phyloP scores from a whole-genome alignment of 768 basidiomycete genomes.

The Gautieria morchelliformis region DNA sequence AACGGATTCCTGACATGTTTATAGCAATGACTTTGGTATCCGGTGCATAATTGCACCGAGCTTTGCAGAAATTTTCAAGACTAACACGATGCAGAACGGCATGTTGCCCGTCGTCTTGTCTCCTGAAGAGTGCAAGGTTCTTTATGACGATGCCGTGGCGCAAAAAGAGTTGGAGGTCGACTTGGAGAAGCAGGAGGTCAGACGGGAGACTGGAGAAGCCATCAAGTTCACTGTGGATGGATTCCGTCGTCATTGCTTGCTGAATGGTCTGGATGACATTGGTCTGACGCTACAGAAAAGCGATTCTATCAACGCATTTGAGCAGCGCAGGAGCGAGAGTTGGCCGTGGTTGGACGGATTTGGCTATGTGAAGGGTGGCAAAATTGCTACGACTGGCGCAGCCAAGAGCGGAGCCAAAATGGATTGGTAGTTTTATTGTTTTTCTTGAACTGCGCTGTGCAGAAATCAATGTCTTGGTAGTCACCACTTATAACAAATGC shows the following conservation, averaged over 20 bases:
- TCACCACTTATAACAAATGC: no score
- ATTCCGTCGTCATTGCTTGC: constrained; percentile 86
- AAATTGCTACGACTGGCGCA: constrained; percentile 42
- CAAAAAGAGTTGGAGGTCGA: constrained; percentile 76
- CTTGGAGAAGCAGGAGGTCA: constrained; percentile 71
- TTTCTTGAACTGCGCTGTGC: no score
- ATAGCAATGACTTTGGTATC: constrained; percentile 83
- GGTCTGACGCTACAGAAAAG: constrained; percentile 84
- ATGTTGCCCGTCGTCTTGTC: constrained; percentile 74
- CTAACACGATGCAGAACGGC: constrained; percentile 88
- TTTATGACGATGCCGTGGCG: constrained; percentile 69
- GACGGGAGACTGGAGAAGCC: constrained; percentile 42
- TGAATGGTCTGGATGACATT: constrained; percentile 96
- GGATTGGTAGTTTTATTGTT: constrained; percentile 49
- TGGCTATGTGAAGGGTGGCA: constrained; percentile 67
- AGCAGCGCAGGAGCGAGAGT: constrained; percentile 58
- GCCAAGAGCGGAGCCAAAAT: constrained; percentile 35
- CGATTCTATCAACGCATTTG: constrained; percentile 66
- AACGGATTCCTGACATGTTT: background rate
- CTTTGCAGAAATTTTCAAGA: constrained; percentile 87
- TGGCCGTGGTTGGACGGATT: constrained; percentile 99
- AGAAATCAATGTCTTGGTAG: no score
- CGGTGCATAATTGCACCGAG: constrained; percentile 80
- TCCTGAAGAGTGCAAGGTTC: constrained; percentile 57
- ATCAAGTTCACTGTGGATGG: constrained; percentile 77